Percentiles rank a stretch among this genome's conserved stretches.
These are phyloP conservation scores for Solanum acaule DNA, from an alignment of 257 asterid species.

Conservation along the genomic window DNA sequence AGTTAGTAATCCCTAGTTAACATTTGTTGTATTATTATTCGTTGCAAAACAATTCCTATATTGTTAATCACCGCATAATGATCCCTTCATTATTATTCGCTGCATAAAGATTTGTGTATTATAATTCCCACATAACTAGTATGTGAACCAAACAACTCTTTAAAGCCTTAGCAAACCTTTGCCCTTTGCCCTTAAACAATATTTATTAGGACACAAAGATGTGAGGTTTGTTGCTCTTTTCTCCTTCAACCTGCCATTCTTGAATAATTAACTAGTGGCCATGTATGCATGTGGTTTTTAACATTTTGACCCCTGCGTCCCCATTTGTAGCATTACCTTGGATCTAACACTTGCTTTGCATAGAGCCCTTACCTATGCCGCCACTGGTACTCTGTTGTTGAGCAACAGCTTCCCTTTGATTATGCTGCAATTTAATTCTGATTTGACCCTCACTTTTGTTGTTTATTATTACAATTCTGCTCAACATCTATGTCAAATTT, in stretches of 20 bases:
- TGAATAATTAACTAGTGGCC: not conserved
- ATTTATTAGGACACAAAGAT: not conserved
- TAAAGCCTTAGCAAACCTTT: not conserved
- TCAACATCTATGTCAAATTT: not conserved
- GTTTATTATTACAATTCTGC: not conserved
- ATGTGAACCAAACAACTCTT: not conserved
- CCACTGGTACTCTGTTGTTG: not conserved
- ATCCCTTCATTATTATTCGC: not conserved
- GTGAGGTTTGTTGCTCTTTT: not conserved
- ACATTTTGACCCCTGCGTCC: not conserved
- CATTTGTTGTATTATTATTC: not conserved
- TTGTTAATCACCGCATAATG: not conserved
- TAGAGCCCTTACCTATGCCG: not conserved
- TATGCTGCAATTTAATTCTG: not conserved
- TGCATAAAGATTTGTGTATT: not conserved
- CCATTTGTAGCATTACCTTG: not conserved
- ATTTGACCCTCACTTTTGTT: not conserved
- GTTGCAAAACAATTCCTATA: not conserved
- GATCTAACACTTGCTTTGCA: not conserved
- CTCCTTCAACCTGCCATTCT: not conserved
- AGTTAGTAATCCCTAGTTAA: not conserved
- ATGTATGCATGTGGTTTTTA: not conserved
- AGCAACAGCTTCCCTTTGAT: not conserved
- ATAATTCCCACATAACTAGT: not conserved
- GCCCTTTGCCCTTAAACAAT: not conserved